These are phyloP conservation scores for Phlyctochytrium arcticum DNA, from an alignment of 192 early-diverging fungal genomes.

Conservation along the genomic window DNA sequence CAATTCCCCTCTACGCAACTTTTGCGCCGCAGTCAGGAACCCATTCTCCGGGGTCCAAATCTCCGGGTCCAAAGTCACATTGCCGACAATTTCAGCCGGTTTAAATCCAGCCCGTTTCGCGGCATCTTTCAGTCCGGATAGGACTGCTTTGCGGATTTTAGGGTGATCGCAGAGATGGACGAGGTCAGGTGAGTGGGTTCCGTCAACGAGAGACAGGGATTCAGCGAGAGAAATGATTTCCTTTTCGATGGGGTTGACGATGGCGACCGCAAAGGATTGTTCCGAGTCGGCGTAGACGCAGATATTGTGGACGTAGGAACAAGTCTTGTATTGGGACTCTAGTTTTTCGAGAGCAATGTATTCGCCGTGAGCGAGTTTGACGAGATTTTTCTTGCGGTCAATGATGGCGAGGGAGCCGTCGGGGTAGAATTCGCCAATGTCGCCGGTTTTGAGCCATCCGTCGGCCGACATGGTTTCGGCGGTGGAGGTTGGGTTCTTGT, in stretches of 20 bases:
- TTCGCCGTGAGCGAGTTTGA: constrained; percentile 88
- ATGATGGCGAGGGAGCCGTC: constrained; percentile 80
- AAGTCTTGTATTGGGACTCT: constrained; percentile 83
- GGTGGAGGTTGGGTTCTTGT: constrained; percentile 74
- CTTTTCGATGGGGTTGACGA: constrained; percentile 67
- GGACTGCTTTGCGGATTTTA: constrained; percentile 38
- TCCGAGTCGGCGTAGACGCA: constrained; percentile 63
- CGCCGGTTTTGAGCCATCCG: constrained; percentile 68
- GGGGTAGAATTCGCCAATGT: constrained; percentile 75
- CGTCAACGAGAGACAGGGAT: constrained; percentile 7
- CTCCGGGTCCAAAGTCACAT: constrained; percentile 63
- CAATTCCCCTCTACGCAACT: constrained; percentile 81
- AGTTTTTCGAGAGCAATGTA: constrained; percentile 90
- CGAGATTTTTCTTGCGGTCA: constrained; percentile 91
- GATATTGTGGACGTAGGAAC: constrained; percentile 66
- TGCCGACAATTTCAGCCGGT: constrained; percentile 67
- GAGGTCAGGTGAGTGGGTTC: constrained; percentile 30
- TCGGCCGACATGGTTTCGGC: constrained; percentile 64
- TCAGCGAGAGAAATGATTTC: constrained; percentile 17
- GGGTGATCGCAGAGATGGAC: constrained; percentile 46
- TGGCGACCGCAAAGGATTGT: constrained; percentile 66
- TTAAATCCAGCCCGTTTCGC: constrained; percentile 69
- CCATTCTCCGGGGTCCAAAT: constrained; percentile 92
- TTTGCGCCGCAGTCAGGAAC: constrained; percentile 89
- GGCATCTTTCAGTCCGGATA: constrained; percentile 50